Percentiles rank a stretch among this genome's conserved stretches.
Evolutionary conservation across 192 early-diverging fungal species (phyloP).

Genomic region (Rhizoclosmatium globosum): DNA sequence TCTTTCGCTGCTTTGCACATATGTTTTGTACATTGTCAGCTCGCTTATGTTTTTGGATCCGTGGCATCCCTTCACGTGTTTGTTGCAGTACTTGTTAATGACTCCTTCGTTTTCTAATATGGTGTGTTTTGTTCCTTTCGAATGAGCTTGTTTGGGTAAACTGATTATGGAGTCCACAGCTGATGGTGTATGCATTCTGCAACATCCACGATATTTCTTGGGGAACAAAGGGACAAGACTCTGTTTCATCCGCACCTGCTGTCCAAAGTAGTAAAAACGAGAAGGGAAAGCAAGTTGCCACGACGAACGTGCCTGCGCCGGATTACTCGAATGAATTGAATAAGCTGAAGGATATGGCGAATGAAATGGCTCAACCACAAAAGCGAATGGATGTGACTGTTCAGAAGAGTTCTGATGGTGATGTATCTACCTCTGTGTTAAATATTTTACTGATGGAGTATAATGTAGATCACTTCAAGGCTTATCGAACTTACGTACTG

Average conservation of each 20-base stretch:
- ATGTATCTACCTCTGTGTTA: conserved; percentile 63
- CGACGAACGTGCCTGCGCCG: conserved; percentile 13
- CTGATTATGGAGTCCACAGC: not conserved
- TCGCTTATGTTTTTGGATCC: conserved; percentile 61
- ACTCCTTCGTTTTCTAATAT: conserved; percentile 60
- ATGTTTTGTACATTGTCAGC: conserved; percentile 57
- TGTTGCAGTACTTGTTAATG: conserved; percentile 57
- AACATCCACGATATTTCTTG: conserved; percentile 66
- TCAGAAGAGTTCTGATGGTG: conserved; percentile 49
- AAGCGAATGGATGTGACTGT: conserved; percentile 50
- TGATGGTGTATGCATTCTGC: conserved; percentile 38
- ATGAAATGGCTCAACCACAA: conserved; percentile 36
- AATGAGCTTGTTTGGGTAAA: conserved; percentile 60
- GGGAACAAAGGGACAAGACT: conserved; percentile 70
- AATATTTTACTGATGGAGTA: conserved; percentile 41
- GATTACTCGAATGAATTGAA: conserved; percentile 30
- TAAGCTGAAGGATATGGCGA: conserved; percentile 61
- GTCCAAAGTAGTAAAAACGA: conserved; percentile 33
- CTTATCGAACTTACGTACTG: conserved; percentile 58
- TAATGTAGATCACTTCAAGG: conserved; percentile 55
- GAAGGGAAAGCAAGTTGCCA: conserved; percentile 17
- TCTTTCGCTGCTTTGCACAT: conserved; percentile 54
- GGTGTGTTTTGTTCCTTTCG: conserved; percentile 10
- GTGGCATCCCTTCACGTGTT: conserved; percentile 58
- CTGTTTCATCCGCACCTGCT: conserved; percentile 26